Base-by-base conservation (phyloP, 2,329 filamentous ascomycete genomes). In the Aspergillus clavatus region DNA sequence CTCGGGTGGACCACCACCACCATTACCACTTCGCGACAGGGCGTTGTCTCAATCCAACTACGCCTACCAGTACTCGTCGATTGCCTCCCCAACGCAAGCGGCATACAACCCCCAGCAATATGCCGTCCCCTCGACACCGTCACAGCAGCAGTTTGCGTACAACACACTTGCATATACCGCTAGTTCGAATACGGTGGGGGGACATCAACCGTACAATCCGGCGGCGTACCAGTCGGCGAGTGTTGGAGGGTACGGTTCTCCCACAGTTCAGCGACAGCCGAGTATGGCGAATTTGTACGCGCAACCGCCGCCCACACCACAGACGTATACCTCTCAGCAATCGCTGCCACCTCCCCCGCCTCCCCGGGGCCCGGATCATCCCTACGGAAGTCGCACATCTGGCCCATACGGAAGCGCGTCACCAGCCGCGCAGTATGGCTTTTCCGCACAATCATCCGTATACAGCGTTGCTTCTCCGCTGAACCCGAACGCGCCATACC, bases 41-140 rank as follows among this genome's bases (percentile, higher is more conserved):
- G 56, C 67, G 18, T 67, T 68, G n/a, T 72, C 71, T 16, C 69
- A 73, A 43, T 69, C 72, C 11, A 71, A 68, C 48, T 35, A 35
- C 19, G 18, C 31, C 31, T 77, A 76, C 59, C 74, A 76, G 51
- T 77, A 80, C 41, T 53, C 56, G 14, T 52, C 59, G 8, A 45
- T 49, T 12, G 40, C 55, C 56, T 67, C 61, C 66, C 75, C 67
- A 59, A 69, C 66, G 61, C 76, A 68, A 57, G 70, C 65, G 14
- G 56, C 75, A 35, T 85, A 85, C 67, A 83, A 84, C 53, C 82
- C 82, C 11, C 80, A 82, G 58, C 72, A 80, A 57, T 85, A 81
- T 63, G 73, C 70, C 37, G 66, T 74, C 22, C 67, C 71, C 10
- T 64, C 70, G 27, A 62, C 70, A 19, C 71, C 72, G 45, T 70